Percentiles rank a stretch among this genome's conserved stretches.
Conservation (phyloP, 441 rosid species). For the Metrosideros polymorpha region DNA sequence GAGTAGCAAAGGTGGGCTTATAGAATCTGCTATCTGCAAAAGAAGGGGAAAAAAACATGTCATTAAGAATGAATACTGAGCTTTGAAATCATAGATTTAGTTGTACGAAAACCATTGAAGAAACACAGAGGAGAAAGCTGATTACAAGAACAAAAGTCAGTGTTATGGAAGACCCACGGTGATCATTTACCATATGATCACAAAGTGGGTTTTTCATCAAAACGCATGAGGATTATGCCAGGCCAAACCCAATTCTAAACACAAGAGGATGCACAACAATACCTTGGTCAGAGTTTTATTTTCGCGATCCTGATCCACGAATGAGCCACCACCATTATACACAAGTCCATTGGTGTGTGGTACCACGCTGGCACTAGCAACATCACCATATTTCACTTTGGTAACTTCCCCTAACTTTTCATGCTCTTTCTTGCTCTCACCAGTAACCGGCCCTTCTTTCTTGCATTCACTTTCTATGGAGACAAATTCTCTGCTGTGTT, state of each 20-base stretch:
- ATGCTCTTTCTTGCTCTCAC: not conserved
- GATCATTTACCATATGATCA: not conserved
- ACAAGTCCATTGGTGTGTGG: not conserved
- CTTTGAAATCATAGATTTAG: not conserved
- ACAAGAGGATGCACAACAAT: not conserved
- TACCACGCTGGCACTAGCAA: not conserved
- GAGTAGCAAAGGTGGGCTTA: not conserved
- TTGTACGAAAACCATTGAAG: not conserved
- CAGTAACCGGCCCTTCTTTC: conserved; percentile 3
- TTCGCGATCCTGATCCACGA: not conserved
- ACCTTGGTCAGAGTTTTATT: conserved; percentile 12
- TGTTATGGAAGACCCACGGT: not conserved
- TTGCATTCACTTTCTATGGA: conserved; percentile 3
- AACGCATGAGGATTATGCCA: not conserved
- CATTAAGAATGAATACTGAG: not conserved
- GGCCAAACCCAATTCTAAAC: not conserved
- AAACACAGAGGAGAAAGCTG: not conserved
- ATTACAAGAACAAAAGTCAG: not conserved
- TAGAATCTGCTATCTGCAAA: not conserved
- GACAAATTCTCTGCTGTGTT: conserved; percentile 14
- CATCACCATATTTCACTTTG: not conserved
- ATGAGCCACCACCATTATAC: not conserved
- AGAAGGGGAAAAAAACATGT: not conserved
- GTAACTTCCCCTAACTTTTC: not conserved
- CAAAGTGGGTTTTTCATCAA: not conserved